Base-by-base conservation (phyloP, 345 rosid species). In the Dovyalis caffra region DNA sequence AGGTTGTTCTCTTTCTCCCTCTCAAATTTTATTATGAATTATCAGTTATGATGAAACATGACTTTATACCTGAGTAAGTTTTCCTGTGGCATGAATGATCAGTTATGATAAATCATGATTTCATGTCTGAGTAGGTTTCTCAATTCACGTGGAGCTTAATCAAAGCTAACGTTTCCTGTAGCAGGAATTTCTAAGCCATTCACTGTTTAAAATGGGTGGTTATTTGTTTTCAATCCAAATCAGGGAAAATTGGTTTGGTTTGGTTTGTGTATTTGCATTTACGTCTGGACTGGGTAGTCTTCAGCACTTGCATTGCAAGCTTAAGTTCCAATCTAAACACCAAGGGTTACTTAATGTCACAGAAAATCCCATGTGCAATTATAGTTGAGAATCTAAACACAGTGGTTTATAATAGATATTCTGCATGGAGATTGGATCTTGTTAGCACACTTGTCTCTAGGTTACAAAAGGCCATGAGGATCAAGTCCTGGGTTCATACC, bases 1-100 rank as follows among this genome's bases (percentile, higher is more conserved):
- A 91, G 97, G 99, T 91, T 73, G 9, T 65, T 21, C 3, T 49
- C 29, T 25, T 68, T 70, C 65, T 73, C 66, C 53, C 62, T 65
- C 23, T 53, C n/a, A 32, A 29, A 15, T 14, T 16, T 26, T 61
- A n/a, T 11, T 28, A 16, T 56, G 31, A 5, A n/a, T 77, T 28
- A 8, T 43, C 4, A 16, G 66, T 25, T 45, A 12, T 45, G 28
- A 14, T 34, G 29, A 29, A 20, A 60, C n/a, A 61, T 45, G 31
- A 25, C 53, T 76, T 65, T 58, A 53, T 47, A 23, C 18, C 6
- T 28, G n/a, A 18, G 4, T 23, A 60, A 28, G 18, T 74, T 40
- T 32, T 2, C 33, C 31, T 16, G n/a, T 25, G 5, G 20, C 53
- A 49, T 21, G 18, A 38, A 8, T 21, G 25, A 58, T 23, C 0